These are phyloP conservation scores for Fusarium chuoi DNA, from an alignment of 2,329 filamentous ascomycete species.

Conservation along the genomic window DNA sequence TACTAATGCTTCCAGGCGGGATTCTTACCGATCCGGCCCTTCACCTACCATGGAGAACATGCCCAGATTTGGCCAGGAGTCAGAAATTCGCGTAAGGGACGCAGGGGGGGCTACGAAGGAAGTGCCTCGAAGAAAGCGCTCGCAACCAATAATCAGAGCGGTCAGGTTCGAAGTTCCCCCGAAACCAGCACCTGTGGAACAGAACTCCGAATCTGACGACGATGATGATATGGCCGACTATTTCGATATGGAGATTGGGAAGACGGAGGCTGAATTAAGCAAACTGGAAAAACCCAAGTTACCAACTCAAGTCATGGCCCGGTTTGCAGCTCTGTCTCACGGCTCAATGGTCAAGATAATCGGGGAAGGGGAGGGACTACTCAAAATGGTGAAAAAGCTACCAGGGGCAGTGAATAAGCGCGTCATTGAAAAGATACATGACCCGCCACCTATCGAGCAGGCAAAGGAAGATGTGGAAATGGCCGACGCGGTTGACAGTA, in stretches of 20 bases:
- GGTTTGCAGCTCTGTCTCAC: conserved; percentile 60
- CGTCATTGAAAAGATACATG: conserved; percentile 1
- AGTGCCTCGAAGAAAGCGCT: conserved; percentile 40
- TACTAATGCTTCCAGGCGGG: conserved; percentile 23
- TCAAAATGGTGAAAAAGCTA: conserved; percentile 55
- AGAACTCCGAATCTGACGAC: conserved; percentile 62
- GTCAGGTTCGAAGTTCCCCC: conserved; percentile 55
- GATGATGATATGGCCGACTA: conserved; percentile 69
- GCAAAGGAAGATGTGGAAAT: conserved; percentile 29
- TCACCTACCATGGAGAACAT: conserved; percentile 40
- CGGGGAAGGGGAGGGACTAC: conserved; percentile 56
- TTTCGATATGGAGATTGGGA: conserved; percentile 63
- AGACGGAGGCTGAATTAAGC: conserved; percentile 61
- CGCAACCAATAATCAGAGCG: conserved; percentile 45
- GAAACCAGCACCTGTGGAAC: conserved; percentile 47
- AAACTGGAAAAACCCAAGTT: conserved; percentile 55
- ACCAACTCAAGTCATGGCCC: conserved; percentile 56
- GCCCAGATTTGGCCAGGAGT: conserved; percentile 24
- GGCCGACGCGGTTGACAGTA: conserved; percentile 33
- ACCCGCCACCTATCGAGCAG: neutral
- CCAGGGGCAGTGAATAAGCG: conserved; percentile 45
- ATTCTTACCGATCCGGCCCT: conserved; percentile 31
- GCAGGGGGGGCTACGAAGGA: conserved; percentile 21
- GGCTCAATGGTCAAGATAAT: conserved; percentile 61
- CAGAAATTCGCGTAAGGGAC: conserved; percentile 21